Conservation (phyloP, 2,329 filamentous ascomycete genomes). For the Drechmeria coniospora region DNA sequence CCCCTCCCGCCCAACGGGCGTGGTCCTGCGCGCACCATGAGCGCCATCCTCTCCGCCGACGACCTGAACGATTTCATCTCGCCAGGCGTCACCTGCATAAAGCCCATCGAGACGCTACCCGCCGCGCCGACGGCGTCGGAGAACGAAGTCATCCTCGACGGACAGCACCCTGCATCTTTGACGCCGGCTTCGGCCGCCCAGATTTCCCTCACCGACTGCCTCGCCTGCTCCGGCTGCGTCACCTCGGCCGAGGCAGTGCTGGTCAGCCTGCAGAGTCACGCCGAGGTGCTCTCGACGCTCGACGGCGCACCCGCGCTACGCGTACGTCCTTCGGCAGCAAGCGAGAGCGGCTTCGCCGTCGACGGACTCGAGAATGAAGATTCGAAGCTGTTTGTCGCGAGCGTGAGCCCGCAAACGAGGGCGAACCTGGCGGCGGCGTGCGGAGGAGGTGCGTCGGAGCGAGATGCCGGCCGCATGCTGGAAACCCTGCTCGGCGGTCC, state of each 20-base stretch:
- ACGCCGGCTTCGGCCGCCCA: conserved; percentile 53
- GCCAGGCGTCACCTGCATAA: conserved; percentile 94
- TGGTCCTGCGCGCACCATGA: conserved; percentile 44
- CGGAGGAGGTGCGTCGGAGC: conserved; percentile 53
- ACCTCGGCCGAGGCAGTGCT: conserved; percentile 96
- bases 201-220: conserved; percentile 92
- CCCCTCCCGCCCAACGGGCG: conserved; percentile 1
- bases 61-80: conserved; percentile 99
- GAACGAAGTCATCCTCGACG: conserved; percentile 89
- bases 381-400: conserved; percentile 76
- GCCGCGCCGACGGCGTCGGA: conserved; percentile 28
- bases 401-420: conserved; percentile 79
- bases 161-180: conserved; percentile 41
- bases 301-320: conserved; percentile 46
- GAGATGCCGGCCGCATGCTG: conserved; percentile 67
- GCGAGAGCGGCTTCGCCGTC: conserved; percentile 21
- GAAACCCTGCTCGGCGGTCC: conserved; percentile 58
- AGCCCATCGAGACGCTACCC: conserved; percentile 86
- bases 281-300: conserved; percentile 72
- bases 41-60: conserved; percentile 90
- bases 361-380: conserved; percentile 40
- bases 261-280: conserved; percentile 84
- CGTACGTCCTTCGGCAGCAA: conserved; percentile 9
- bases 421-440: conserved; percentile 81
- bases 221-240: conserved; percentile 94